Evolutionary conservation across 345 rosid species (phyloP).

Genomic region (Eucalyptus marginata): DNA sequence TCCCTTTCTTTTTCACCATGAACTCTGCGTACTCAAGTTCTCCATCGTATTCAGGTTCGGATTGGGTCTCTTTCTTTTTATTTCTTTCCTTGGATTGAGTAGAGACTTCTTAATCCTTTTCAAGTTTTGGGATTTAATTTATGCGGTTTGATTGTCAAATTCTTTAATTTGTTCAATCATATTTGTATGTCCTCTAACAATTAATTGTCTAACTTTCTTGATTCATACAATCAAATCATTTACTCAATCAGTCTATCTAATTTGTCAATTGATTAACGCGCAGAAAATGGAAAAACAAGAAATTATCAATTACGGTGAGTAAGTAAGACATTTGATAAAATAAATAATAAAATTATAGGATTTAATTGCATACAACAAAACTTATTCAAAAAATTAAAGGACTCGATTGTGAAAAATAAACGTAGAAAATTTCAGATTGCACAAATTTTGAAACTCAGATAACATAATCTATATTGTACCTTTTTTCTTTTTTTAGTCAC

Average conservation of each 20-base stretch:
- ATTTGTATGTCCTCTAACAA: background rate
- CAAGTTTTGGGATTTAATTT: background rate
- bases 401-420: accelerated
- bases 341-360: background rate
- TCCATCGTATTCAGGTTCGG: background rate
- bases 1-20: background rate
- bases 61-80: background rate
- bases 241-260: background rate
- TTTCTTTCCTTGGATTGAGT: background rate
- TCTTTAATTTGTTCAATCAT: background rate
- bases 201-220: too few relatives aligned
- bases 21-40: background rate
- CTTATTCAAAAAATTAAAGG: accelerated
- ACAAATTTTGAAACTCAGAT: background rate
- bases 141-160: background rate
- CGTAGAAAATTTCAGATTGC: accelerated
- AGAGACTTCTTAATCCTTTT: background rate
- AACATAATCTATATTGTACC: accelerated
- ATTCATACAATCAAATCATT: too few relatives aligned
- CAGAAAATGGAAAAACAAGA: background rate
- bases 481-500: background rate
- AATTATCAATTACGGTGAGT: background rate
- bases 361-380: background rate
- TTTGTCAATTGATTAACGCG: accelerated
- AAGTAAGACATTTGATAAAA: background rate